A percentile compares a stretch with the other conserved stretches of the same genome.
Evolutionary conservation across 2,329 filamentous ascomycete genomes (phyloP).

Genomic region (Cucurbitaria berberidis): DNA sequence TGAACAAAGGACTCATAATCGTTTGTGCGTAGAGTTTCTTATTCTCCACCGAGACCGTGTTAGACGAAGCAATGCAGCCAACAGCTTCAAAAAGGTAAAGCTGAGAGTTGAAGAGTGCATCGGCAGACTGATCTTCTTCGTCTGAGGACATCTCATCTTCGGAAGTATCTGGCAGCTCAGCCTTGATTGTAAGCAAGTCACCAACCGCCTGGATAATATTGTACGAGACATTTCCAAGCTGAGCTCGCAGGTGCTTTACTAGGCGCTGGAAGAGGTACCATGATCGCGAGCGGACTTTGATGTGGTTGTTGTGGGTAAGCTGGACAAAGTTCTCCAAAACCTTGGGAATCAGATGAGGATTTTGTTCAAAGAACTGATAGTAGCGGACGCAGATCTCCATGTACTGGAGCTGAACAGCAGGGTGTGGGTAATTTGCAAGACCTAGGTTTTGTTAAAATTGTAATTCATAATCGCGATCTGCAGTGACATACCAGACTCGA

Average conservation of each 20-base stretch:
- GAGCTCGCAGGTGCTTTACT: conserved; percentile 81
- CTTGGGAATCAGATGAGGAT: conserved; percentile 79
- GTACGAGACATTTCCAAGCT: conserved; percentile 88
- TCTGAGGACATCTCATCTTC: conserved; percentile 93
- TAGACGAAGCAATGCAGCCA: conserved; percentile 86
- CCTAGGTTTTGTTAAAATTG: conserved; percentile 57
- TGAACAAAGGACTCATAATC: conserved; percentile 87
- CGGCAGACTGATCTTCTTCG: conserved; percentile 86
- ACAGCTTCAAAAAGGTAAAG: conserved; percentile 94
- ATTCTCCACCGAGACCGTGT: conserved; percentile 77
- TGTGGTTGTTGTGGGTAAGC: conserved; percentile 85
- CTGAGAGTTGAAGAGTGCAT: conserved; percentile 89
- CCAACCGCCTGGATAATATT: conserved; percentile 88
- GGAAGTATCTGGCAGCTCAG: conserved; percentile 79
- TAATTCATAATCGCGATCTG: neutral
- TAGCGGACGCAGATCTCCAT: conserved; percentile 99
- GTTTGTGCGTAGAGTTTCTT: conserved; percentile 86
- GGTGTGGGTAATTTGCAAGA: conserved; percentile 84
- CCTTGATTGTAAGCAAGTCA: conserved; percentile 88
- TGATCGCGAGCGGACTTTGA: conserved; percentile 85
- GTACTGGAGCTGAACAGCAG: conserved; percentile 91
- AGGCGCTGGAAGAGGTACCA: conserved; percentile 98
- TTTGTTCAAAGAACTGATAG: conserved; percentile 87
- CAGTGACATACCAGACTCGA: conserved; percentile 75
- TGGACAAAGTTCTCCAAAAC: conserved; percentile 91